Evolutionary conservation across 208 protist species (phyloP).

Genomic region (Acanthamoeba polyphaga): DNA sequence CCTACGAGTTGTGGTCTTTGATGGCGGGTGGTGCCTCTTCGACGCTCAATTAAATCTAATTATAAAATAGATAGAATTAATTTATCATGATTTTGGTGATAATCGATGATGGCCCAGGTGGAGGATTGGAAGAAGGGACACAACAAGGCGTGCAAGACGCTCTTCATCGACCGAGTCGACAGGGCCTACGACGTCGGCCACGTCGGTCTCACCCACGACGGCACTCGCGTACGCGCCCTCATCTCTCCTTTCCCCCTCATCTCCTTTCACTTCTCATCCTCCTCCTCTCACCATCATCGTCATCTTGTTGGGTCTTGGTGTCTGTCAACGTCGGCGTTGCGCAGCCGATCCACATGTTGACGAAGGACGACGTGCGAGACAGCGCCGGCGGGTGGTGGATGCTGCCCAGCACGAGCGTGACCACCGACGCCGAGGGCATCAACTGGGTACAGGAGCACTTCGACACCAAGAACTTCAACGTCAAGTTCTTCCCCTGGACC

Average conservation of each 20-base stretch:
- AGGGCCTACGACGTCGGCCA: constrained; percentile 40
- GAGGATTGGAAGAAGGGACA: constrained; percentile 60
- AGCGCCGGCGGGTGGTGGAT: constrained; percentile 56
- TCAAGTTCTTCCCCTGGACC: constrained; percentile 70
- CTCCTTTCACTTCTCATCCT: too few relatives aligned
- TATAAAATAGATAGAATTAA: too few relatives aligned
- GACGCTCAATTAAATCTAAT: neutral
- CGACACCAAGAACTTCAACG: constrained; percentile 59
- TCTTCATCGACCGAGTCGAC: constrained; percentile 57
- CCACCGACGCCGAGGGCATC: constrained; percentile 3
- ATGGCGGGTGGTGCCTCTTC: too few relatives aligned
- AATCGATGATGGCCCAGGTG: neutral
- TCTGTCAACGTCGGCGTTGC: too few relatives aligned
- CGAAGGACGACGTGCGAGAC: constrained; percentile 60
- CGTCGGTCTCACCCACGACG: constrained; percentile 6
- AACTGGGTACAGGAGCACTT: constrained; percentile 53
- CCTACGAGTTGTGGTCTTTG: too few relatives aligned
- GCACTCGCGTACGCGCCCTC: neutral
- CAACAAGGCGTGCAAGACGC: neutral
- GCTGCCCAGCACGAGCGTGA: constrained; percentile 25
- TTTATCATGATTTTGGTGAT: neutral
- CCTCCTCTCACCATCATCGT: too few relatives aligned
- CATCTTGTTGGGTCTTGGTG: neutral
- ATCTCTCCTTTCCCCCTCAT: neutral
- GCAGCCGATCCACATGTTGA: constrained; percentile 43